Base-by-base conservation (phyloP, 305 asterid species). In the Ilex paraguariensis region DNA sequence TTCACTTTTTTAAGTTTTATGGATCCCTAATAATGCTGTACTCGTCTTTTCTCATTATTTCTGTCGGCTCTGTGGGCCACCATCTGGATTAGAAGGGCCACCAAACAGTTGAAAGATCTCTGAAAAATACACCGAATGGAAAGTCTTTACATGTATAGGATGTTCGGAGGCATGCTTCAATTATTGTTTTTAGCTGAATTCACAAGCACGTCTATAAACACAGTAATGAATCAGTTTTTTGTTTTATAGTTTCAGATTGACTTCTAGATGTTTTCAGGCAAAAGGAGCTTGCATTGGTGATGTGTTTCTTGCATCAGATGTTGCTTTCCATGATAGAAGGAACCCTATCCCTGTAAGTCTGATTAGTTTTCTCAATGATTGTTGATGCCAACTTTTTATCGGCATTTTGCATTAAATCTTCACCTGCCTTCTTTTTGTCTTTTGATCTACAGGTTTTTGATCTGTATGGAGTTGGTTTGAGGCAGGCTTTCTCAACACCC, bases 201-300 rank as follows among this genome's bases (percentile, higher is more conserved):
- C 31, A 58, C 46, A 3, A 65, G 52, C 67, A 63, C 61, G 32
- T 8, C 53, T 58, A 36, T 61, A 61, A 65, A 11, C 36, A 44
- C 57, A 60, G 57, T 63, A 42, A 32, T 74, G 11, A 40, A 45
- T 53, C 31, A 36, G 28, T 36, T 36, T 36, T 60, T 67, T 51
- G 45, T 33, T 63, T 28, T 64, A 54, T 68, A 45, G 61, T 59
- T 64, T 56, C 60, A 15, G 61, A 28, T 68, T 74, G 66, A 68
- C 64, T 14, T 74, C 62, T 77, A 28, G 32, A 30, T 63, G 39
- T 71, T 78, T 59, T 61, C 82, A 90, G 99, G 95, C 96, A 57
- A 93, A 93, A 86, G 97, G 92, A 78, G 99, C 99, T 80, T 84
- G 82, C 61, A 83, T 93, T 44, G 90, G 97, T 14, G 97, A 90